Evolutionary conservation across 2,329 filamentous ascomycete species (phyloP).

Genomic region (Penicillium frequentans): DNA sequence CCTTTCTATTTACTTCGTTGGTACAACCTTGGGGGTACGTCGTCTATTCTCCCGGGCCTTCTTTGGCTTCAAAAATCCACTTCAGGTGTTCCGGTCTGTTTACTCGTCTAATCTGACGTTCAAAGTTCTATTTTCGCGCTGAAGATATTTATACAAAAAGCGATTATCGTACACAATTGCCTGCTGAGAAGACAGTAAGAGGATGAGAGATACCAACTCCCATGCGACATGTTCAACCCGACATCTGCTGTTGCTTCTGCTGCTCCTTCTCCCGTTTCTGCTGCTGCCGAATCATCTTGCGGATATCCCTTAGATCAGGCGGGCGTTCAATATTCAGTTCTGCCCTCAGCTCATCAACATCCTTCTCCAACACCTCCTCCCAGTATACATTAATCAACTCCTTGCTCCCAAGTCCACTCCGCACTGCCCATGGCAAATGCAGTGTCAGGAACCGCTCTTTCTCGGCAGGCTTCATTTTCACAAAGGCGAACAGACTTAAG

Average conservation of each 20-base stretch:
- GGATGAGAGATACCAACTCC: neutral
- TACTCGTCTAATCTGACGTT: neutral
- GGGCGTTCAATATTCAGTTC: slow-evolving; percentile 84
- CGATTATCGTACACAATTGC: slow-evolving; percentile 18
- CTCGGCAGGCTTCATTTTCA: slow-evolving; percentile 64
- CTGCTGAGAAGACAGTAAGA: neutral
- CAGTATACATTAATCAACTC: slow-evolving; percentile 96
- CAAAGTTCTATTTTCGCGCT: neutral
- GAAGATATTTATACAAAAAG: neutral
- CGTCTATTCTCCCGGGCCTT: neutral
- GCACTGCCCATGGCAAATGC: slow-evolving; percentile 84
- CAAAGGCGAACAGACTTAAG: slow-evolving; percentile 71
- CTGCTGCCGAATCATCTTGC: slow-evolving; percentile 68
- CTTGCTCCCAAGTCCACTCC: slow-evolving; percentile 72
- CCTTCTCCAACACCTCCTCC: slow-evolving; percentile 88
- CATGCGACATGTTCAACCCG: slow-evolving; percentile 2
- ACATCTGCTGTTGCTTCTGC: slow-evolving; percentile 40
- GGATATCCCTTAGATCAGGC: slow-evolving; percentile 77
- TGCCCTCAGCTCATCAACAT: slow-evolving; percentile 72
- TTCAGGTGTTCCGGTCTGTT: neutral
- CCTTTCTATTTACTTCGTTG: neutral
- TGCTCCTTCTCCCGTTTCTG: slow-evolving; percentile 64
- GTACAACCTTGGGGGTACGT: neutral
- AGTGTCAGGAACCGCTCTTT: slow-evolving; percentile 62
- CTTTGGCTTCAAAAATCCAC: neutral